Evolutionary conservation across 306 rosid genomes (phyloP), one percentile per base, ranked within the genome.

Genomic region (Cucumis cinereus): DNA sequence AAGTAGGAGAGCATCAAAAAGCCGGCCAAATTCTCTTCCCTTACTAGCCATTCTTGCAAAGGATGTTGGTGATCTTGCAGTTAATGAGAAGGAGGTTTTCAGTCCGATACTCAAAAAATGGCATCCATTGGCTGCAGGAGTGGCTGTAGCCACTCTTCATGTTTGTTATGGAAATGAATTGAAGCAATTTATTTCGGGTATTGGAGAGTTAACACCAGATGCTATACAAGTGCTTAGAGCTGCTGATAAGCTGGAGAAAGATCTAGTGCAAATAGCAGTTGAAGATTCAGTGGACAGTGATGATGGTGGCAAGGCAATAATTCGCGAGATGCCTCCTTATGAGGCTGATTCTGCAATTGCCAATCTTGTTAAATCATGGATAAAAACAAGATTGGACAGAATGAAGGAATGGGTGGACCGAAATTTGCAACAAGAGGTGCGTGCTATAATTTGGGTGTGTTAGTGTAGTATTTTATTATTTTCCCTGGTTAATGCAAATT

Each of bases 261-360:
- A 94, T 85, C 99, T 94, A 75, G 99, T 92, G 78, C 95, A 84
- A 74, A 90, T 94, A 79, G 97, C 99, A 30, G 97, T 91, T 56
- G 93, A 89, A 82, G 99, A 94, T 84, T 91, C 99, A 8, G 99
- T 92, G 26, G 99, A 91, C 57, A 92, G 97, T 67, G 97, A 94
- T 19, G 99, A 94, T 55, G 99, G 99, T 68, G 99, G 97, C 73
- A 94, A 94, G 86, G 97, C 95, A 79, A 89, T 94, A 84, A 94
- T 94, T 75, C 97, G 99, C 20, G 99, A 94, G 88, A 91, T 94
- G 99, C 97, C 97, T 77, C 97, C 99, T 70, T 94, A 60, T 59
- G 99, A 94, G 84, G 97, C 97, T 74, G 97, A 94, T 85, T 81
- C 90, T 79, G 95, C 96, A 43, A 90, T 94, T 71, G 95, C 97